Evolutionary conservation across 495 filamentous ascomycete species (phyloP), one percentile per base, ranked within the genome.

Genomic region (Talaromyces adpressus): DNA sequence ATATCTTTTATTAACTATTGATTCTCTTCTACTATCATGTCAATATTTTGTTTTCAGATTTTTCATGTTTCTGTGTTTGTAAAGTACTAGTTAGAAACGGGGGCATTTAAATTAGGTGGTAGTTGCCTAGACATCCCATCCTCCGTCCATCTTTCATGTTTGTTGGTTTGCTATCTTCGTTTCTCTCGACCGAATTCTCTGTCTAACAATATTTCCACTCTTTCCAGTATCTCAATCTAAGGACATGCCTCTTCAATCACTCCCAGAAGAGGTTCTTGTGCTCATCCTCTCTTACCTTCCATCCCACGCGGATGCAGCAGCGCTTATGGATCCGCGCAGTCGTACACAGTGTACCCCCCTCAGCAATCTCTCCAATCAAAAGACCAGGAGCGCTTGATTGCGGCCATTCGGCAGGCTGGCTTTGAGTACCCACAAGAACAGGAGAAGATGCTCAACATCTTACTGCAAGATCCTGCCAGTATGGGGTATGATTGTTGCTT

Each of bases 201-300:
- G 18, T 36, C 32, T 23, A 20, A 9, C 49, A 20, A 9, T 22
- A 4, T 52, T 25, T 52, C 47, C 45, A 7, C 16, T 49, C 45
- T 49, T 49, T 49, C 45, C 45, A 49, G 45, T 49, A 22, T 7
- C 7, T 52, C 18, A 1, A 14, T 9, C 9, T 23, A 11, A 52
- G 2, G 23, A 52, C 1, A 52, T 52, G 49, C 12, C 18, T 23
- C 49, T 52, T 25, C 49, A 52, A 52, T 52, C 49, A 2, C 64
- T 69, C 41, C 68, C 70, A 27, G 45, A 52, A 3, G 66, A 71
- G 12, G 52, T 67, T 25, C 64, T 63, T 4, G 18, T 32, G 4
- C 64, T 25, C 12, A 57, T 70, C 16, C 59, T 72, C 22, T 66
- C 63, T n/a, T 64, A 49, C 25, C 56, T 72, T 5, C 16, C 61